Percentiles rank a stretch among this genome's conserved stretches.
These are phyloP conservation scores for Clonostachys sp. DNA, from an alignment of 2,329 filamentous ascomycete genomes.

Conservation along the genomic window DNA sequence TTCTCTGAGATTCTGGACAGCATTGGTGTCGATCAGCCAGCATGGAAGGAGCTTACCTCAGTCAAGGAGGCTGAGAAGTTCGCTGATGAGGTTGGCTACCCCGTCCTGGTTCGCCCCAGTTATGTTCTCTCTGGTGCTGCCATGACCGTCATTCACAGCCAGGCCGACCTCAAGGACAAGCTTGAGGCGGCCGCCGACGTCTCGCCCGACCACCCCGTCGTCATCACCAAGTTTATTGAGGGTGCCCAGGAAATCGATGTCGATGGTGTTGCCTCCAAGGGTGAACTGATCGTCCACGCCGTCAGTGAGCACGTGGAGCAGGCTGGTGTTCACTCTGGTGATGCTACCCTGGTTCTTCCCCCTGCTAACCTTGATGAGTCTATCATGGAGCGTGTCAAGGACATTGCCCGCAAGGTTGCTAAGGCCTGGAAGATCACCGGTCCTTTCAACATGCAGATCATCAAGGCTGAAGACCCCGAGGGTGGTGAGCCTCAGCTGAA, in stretches of 20 bases:
- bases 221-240: slow-evolving; percentile 98
- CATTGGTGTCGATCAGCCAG: slow-evolving; percentile 94
- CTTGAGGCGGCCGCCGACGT: slow-evolving; percentile 85
- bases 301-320: slow-evolving; percentile 95
- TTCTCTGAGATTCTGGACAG: slow-evolving; percentile 97
- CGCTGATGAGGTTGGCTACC: slow-evolving; percentile 80
- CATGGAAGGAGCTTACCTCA: slow-evolving; percentile 95
- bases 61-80: slow-evolving; percentile 85
- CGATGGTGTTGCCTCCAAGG: slow-evolving; percentile 83
- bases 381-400: slow-evolving; percentile 85
- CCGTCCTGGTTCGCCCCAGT: slow-evolving; percentile 87
- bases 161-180: slow-evolving; percentile 91
- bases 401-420: slow-evolving; percentile 92
- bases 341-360: slow-evolving; percentile 90
- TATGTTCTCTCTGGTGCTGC: slow-evolving; percentile 97
- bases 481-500: slow-evolving; percentile 76
- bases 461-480: slow-evolving; percentile 78
- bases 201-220: slow-evolving; percentile 93
- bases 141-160: slow-evolving; percentile 92
- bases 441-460: slow-evolving; percentile 99
- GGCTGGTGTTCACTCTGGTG: slow-evolving; percentile 95
- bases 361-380: slow-evolving; percentile 72
- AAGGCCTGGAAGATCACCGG: slow-evolving; percentile 96
- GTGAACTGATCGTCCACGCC: slow-evolving; percentile 85
- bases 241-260: slow-evolving; percentile 95